Evolutionary conservation across 2,329 filamentous ascomycete species (phyloP), one percentile per base, ranked within the genome.

Genomic region (Pestalotiopsis sp.): DNA sequence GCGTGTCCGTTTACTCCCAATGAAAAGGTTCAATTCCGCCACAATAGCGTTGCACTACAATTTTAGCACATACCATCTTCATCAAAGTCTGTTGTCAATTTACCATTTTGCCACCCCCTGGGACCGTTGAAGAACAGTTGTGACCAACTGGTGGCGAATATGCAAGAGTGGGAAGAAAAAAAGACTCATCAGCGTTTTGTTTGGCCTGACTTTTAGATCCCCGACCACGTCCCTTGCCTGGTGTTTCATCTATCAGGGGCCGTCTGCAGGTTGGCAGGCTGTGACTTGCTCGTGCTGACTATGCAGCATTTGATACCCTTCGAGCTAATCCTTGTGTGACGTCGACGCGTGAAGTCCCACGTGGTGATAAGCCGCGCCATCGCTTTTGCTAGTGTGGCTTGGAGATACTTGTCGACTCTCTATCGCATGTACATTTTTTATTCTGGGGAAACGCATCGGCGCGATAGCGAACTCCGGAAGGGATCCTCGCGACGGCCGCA

Each of bases 101-200:
- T 17, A 17, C 27, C 9, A 38, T 38, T 36, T 69, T 65, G 68
- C 68, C 65, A 69, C 65, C 68, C 65, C 68, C 68, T 69, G 68
- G 31, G 63, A 65, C 58, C 56, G 45, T 41, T 69, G 59, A 65
- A 60, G 68, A 56, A 65, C 68, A 60, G 65, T 56, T 69, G 65
- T 12, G 13, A 67, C 56, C 68, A 66, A n/a, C 6, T 58, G 65
- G 64, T 69, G 68, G 64, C 68, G 61, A 69, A 67, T 49, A 41
- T 58, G 64, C 23, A 68, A 39, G 45, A 38, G 25, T 17, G 6
- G 3, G 12, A 14, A 60, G 17, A 4, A 27, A 23, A 20, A 12
- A 60, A 60, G 7, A 52, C 45, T 52, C 17, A 52, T 14, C 13
- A 49, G 9, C 11, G 31, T 52, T 52, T 52, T 7, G 17, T n/a